A percentile compares a stretch with the other conserved stretches of the same genome.
Evolutionary conservation across 2,329 filamentous ascomycete species (phyloP).

Genomic region (Colletotrichum gigasporum): DNA sequence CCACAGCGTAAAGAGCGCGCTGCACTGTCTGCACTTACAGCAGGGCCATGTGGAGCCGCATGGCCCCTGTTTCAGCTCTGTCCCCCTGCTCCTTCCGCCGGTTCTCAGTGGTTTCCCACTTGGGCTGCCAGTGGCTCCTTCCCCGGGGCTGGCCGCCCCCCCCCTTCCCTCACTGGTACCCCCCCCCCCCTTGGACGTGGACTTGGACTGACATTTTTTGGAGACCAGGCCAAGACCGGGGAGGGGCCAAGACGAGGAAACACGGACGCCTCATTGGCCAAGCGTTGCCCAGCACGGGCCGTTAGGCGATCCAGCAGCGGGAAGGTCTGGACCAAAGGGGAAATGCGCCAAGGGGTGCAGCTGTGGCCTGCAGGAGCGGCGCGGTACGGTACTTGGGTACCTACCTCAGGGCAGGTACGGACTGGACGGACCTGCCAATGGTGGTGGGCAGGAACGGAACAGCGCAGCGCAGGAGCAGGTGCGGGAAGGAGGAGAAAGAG

Average conservation of each 20-base stretch:
- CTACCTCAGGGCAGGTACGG: background rate
- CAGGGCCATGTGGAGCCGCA: constrained; percentile 14
- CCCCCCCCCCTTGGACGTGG: too few relatives aligned
- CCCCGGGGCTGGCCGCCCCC: constrained; percentile 24
- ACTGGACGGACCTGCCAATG: too few relatives aligned
- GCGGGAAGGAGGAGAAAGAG: background rate
- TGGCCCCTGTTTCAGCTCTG: constrained; percentile 30
- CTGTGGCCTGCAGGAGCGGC: constrained; percentile 7
- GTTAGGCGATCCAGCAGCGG: constrained; percentile 19
- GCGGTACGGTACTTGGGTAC: background rate
- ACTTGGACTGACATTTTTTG: constrained; percentile 1
- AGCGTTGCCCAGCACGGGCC: constrained; percentile 5
- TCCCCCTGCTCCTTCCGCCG: constrained; percentile 9
- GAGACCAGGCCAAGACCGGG: background rate
- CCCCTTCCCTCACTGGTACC: background rate
- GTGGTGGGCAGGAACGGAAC: background rate
- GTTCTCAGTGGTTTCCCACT: constrained; percentile 14
- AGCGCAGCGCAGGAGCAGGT: background rate
- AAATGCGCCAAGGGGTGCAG: constrained; percentile 20
- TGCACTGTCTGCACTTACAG: too few relatives aligned
- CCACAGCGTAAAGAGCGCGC: too few relatives aligned
- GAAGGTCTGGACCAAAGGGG: constrained; percentile 17
- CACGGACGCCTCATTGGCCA: background rate
- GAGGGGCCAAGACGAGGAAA: background rate
- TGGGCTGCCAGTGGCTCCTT: constrained; percentile 12